These are phyloP conservation scores for Stenocarpella maydis DNA, from an alignment of 2,329 filamentous ascomycete genomes.

Conservation along the genomic window DNA sequence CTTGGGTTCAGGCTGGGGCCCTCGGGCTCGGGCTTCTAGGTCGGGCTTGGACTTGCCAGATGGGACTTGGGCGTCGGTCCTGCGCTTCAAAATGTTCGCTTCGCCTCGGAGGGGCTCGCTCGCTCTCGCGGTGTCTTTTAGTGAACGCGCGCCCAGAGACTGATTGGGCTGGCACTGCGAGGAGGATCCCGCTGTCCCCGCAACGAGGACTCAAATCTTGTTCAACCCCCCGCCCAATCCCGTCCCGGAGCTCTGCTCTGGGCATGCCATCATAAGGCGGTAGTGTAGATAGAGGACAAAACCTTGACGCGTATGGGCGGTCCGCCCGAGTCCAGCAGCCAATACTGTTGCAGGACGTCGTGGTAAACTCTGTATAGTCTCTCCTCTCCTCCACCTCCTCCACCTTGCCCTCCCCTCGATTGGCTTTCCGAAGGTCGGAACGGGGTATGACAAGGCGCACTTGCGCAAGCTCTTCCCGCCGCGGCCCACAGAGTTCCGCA, in stretches of 20 bases:
- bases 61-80: neutral
- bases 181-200: constrained; percentile 3
- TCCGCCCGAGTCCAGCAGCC: neutral
- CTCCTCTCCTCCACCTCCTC: neutral
- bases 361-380: too few relatives aligned
- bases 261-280: neutral
- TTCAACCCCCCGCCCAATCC: neutral
- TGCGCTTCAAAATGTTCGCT: too few relatives aligned
- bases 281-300: constrained; percentile 5
- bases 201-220: neutral
- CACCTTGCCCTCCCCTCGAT: neutral
- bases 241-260: neutral
- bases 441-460: neutral
- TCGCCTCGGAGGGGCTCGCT: neutral
- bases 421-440: constrained; percentile 18
- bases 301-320: neutral
- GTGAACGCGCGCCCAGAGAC: neutral
- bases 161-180: constrained; percentile 22
- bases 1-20: neutral
- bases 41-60: neutral
- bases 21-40: neutral
- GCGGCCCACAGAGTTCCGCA: constrained; percentile 23
- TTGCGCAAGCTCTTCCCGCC: constrained; percentile 16
- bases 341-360: neutral
- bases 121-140: neutral